These are phyloP conservation scores for Trichocladium antarcticum DNA, from an alignment of 495 filamentous ascomycete genomes.

Conservation along the genomic window DNA sequence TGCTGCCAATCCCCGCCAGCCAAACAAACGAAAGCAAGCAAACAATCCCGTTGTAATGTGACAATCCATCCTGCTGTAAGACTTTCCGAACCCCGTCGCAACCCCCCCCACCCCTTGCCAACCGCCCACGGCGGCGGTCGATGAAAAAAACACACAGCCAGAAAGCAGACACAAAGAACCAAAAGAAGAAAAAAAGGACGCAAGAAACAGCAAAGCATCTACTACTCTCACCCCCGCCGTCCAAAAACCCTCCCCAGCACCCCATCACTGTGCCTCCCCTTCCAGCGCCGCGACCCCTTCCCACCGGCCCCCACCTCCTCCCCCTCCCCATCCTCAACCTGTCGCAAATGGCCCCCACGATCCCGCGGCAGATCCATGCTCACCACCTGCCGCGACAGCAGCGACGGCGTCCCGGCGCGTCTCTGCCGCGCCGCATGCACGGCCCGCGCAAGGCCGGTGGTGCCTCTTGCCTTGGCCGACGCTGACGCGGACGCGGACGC, in stretches of 20 bases:
- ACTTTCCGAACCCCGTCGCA: too few relatives aligned
- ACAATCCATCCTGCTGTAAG: too few relatives aligned
- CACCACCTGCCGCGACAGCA: not conserved
- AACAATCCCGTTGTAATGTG: not conserved
- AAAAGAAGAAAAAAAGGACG: not conserved
- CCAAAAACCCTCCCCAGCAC: not conserved
- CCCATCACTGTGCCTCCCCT: not conserved
- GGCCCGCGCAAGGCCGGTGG: not conserved
- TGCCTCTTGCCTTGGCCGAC: not conserved
- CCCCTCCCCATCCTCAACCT: not conserved
- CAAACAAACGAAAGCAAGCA: not conserved
- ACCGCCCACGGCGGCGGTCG: not conserved
- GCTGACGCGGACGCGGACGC: not conserved
- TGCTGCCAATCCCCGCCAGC: not conserved
- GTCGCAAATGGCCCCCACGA: not conserved
- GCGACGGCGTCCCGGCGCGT: not conserved
- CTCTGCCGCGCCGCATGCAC: not conserved
- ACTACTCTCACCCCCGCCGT: not conserved
- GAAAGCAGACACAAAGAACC: not conserved
- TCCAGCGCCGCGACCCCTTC: not conserved
- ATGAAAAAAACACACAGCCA: not conserved
- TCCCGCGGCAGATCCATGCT: conserved; percentile 7
- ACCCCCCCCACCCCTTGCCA: not conserved
- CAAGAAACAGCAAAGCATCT: not conserved
- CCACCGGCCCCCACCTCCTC: too few relatives aligned